phyloP scores from a whole-genome alignment of 495 filamentous ascomycete genomes.

The Annulohypoxylon bovei region DNA sequence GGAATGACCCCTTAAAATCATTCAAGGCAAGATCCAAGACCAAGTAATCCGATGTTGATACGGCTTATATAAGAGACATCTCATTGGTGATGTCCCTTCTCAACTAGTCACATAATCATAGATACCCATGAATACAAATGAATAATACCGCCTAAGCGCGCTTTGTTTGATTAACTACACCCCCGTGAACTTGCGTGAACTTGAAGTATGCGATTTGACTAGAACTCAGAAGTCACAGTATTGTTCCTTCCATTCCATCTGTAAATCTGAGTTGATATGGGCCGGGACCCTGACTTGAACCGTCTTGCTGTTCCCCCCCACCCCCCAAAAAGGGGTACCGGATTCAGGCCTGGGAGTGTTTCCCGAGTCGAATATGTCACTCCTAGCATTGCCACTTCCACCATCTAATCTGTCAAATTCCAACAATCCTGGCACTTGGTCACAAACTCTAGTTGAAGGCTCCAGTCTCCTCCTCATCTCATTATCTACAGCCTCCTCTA shows the following conservation, averaged over 20 bases:
- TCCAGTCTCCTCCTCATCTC: neutral
- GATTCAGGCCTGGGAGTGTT: no score
- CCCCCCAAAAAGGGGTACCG: no score
- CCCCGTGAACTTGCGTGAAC: neutral
- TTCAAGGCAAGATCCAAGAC: conserved; percentile 72
- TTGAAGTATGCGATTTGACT: no score
- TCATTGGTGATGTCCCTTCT: conserved; percentile 1
- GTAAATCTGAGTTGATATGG: no score
- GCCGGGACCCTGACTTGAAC: neutral
- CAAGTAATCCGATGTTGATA: conserved; percentile 37
- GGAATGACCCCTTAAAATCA: conserved; percentile 85
- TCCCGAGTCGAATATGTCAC: neutral
- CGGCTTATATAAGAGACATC: neutral
- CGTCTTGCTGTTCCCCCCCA: neutral
- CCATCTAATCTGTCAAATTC: neutral
- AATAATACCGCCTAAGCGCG: neutral
- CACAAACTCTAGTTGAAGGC: neutral
- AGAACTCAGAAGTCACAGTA: no score
- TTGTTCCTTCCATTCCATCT: no score
- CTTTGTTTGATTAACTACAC: neutral
- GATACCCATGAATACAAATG: conserved; percentile 28
- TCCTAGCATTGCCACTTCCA: neutral
- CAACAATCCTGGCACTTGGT: neutral
- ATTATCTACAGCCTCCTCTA: neutral
- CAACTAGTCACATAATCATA: conserved; percentile 17